phyloP scores from a whole-genome alignment of 1,139 yeast genomes.

The Geotrichum candidum region DNA sequence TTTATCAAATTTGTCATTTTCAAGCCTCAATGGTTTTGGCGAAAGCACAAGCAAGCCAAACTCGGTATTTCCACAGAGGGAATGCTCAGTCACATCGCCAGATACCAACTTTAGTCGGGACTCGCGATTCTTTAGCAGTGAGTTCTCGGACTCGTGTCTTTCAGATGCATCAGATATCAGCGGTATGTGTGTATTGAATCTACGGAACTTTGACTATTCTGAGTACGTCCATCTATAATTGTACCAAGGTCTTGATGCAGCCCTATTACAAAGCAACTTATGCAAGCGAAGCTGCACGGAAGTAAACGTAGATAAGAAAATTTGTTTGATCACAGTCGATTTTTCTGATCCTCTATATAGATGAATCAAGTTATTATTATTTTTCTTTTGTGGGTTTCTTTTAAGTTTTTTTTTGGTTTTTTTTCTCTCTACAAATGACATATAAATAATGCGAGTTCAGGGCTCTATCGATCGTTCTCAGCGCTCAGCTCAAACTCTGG shows the following conservation, averaged over 20 bases:
- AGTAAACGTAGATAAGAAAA: no score
- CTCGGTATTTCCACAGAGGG: not conserved
- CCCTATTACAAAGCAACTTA: not conserved
- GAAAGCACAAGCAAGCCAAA: not conserved
- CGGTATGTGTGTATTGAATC: not conserved
- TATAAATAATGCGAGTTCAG: not conserved
- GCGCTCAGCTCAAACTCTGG: constrained; percentile 30
- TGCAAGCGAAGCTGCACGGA: not conserved
- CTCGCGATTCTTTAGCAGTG: not conserved
- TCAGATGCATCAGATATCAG: not conserved
- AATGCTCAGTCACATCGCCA: not conserved
- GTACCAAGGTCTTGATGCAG: not conserved
- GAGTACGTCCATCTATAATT: not conserved
- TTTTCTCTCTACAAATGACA: not conserved
- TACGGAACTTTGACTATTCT: not conserved
- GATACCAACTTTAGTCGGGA: not conserved
- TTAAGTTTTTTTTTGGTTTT: no score
- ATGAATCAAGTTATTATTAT: no score
- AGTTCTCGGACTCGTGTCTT: not conserved
- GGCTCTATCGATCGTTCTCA: constrained; percentile 30
- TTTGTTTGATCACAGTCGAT: no score
- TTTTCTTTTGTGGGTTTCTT: no score
- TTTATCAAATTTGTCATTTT: not conserved
- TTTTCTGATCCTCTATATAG: not conserved
- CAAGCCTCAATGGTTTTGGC: not conserved